phyloP scores from a whole-genome alignment of 78 protist genomes.

The Protostelium mycophagum region DNA sequence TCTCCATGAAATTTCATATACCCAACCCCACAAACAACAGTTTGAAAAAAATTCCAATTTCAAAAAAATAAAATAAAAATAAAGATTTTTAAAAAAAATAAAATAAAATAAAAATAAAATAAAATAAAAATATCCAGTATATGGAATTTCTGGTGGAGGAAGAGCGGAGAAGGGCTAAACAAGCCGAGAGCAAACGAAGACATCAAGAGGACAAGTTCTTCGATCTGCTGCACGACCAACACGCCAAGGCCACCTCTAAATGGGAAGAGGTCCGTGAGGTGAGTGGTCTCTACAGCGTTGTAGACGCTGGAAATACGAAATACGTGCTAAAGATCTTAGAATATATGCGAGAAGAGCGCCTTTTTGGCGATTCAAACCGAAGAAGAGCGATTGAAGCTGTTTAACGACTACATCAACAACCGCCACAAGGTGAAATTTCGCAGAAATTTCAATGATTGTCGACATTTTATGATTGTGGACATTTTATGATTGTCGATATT shows the following conservation, averaged over 20 bases:
- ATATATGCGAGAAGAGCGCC: background rate
- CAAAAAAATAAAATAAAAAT: too few relatives aligned
- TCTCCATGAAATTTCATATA: background rate
- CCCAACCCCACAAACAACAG: too few relatives aligned
- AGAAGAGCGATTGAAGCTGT: background rate
- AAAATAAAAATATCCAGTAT: background rate
- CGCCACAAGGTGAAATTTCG: background rate
- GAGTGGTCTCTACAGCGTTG: background rate
- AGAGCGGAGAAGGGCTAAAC: background rate
- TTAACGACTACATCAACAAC: background rate
- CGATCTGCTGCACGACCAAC: background rate
- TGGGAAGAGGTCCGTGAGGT: background rate
- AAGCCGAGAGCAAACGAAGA: background rate
- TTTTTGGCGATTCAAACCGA: background rate
- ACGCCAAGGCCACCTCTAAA: background rate
- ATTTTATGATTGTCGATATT: too few relatives aligned
- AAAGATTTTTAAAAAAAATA: too few relatives aligned
- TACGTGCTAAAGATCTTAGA: background rate
- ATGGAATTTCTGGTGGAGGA: background rate
- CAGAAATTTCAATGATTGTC: too few relatives aligned
- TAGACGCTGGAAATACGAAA: background rate
- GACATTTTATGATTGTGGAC: too few relatives aligned
- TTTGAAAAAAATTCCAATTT: too few relatives aligned
- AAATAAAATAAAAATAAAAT: too few relatives aligned
- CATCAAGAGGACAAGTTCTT: background rate